Evolutionary conservation across 345 rosid species (phyloP).

Genomic region (Eucalyptus tenuipes): DNA sequence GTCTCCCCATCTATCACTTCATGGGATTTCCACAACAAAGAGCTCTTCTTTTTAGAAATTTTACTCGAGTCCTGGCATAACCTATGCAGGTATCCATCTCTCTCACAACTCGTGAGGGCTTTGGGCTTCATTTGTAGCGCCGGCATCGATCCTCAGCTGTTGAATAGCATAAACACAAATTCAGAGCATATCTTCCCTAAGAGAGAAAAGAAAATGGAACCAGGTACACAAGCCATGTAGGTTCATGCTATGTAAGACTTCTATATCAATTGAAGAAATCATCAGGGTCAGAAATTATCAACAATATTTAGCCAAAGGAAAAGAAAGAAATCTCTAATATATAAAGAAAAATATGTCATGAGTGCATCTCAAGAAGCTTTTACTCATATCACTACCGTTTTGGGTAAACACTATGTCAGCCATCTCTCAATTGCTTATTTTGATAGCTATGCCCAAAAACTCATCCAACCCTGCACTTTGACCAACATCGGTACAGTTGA

Average conservation of each 20-base stretch:
- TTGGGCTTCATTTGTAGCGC: conserved; percentile 2
- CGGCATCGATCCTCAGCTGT: neutral
- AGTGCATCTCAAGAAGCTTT: neutral
- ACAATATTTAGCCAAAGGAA: neutral
- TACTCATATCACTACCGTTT: neutral
- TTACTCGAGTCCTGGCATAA: neutral
- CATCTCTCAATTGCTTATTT: neutral
- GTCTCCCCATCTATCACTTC: neutral
- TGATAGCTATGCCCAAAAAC: neutral
- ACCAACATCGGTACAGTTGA: neutral
- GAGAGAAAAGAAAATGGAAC: neutral
- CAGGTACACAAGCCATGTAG: neutral
- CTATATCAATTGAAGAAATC: neutral
- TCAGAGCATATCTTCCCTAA: neutral
- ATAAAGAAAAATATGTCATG: neutral
- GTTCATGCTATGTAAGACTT: neutral
- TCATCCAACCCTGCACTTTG: neutral
- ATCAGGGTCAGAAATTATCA: neutral
- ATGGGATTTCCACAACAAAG: neutral
- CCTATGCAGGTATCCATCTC: neutral
- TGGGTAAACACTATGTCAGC: neutral
- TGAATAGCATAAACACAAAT: neutral
- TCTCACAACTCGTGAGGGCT: neutral
- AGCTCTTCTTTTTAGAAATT: neutral
- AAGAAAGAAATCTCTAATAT: neutral